phyloP scores from a whole-genome alignment of 106 monocot genomes.

The Acanthochlamys bracteata region DNA sequence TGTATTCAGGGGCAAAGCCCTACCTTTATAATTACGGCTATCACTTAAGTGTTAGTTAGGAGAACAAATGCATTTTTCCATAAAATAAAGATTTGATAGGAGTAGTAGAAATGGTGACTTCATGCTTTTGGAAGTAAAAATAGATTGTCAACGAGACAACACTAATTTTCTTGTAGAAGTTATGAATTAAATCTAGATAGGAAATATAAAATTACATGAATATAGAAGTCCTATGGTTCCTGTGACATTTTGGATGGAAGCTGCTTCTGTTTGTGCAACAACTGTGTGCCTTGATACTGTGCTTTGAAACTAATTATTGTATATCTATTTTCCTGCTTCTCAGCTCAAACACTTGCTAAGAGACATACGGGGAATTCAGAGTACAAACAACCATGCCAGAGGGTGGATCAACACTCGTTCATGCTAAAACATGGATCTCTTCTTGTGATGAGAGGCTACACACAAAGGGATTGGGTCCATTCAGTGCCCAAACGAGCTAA shows the following conservation, averaged over 20 bases:
- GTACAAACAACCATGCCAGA: conserved; percentile 32
- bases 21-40: background rate
- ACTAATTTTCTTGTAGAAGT: no score
- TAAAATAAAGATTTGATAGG: no score
- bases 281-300: background rate
- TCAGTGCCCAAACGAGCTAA: conserved; percentile 84
- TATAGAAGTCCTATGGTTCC: no score
- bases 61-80: no score
- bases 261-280: background rate
- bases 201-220: no score
- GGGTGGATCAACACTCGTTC: conserved; percentile 46
- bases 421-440: conserved; percentile 86
- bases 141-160: no score
- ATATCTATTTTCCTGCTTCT: background rate
- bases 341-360: conserved; percentile 7
- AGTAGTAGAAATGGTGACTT: no score
- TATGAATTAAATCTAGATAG: no score
- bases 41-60: no score
- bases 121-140: no score
- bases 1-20: background rate
- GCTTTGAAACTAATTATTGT: background rate
- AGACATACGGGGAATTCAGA: conserved; percentile 12
- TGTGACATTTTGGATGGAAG: no score
- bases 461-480: conserved; percentile 87
- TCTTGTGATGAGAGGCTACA: conserved; percentile 80